These are phyloP conservation scores for Fusarium sp. DNA, from an alignment of 2,329 filamentous ascomycete species.

Conservation along the genomic window DNA sequence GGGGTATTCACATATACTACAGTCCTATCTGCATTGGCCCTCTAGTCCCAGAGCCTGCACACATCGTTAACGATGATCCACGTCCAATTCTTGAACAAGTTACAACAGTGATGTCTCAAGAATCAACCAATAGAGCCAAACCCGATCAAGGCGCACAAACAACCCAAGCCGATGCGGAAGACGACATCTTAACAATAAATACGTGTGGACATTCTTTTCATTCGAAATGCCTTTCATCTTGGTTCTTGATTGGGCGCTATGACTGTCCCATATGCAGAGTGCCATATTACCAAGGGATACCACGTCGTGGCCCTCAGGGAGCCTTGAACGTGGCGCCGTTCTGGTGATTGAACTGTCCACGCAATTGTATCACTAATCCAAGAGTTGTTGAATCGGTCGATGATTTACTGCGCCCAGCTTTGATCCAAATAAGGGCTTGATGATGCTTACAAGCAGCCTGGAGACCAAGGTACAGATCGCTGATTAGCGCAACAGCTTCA, in stretches of 20 bases:
- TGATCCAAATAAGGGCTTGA: background rate
- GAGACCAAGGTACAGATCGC: background rate
- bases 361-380: conserved; percentile 17
- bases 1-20: conserved; percentile 1
- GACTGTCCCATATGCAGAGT: conserved; percentile 54
- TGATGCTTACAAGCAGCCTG: conserved; percentile 10
- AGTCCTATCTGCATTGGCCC: conserved; percentile 51
- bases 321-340: conserved; percentile 35
- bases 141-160: background rate
- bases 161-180: background rate
- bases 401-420: background rate
- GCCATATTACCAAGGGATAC: conserved; percentile 45
- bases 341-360: conserved; percentile 16
- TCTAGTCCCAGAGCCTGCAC: conserved; percentile 43
- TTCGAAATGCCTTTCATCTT: conserved; percentile 52
- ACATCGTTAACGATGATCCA: conserved; percentile 24
- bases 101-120: conserved; percentile 20
- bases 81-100: conserved; percentile 32
- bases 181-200: conserved; percentile 52
- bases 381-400: background rate
- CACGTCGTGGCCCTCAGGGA: conserved; percentile 8
- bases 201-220: conserved; percentile 55
- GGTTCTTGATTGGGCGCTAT: conserved; percentile 52
- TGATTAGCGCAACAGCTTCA: background rate
- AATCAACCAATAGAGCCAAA: background rate